phyloP scores from a whole-genome alignment of 306 rosid genomes.

The Dalbergia oliveri region DNA sequence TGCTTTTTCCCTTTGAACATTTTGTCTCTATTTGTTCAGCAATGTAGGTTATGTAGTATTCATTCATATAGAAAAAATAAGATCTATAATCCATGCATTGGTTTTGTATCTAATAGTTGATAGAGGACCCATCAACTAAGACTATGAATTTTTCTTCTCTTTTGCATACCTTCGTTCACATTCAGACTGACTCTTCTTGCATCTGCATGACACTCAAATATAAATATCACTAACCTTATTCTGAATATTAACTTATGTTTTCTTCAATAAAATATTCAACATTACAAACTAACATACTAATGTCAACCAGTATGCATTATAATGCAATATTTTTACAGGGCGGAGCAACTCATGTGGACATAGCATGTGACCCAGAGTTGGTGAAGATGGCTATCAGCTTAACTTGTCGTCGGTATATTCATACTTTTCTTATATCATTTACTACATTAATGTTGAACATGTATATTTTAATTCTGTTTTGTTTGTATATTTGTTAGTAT shows the following conservation, averaged over 20 bases:
- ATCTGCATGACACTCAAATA: background rate
- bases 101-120: conserved; percentile 25
- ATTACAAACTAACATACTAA: conserved; percentile 24
- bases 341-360: conserved; percentile 98
- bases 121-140: background rate
- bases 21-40: conserved; percentile 14
- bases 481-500: background rate
- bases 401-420: conserved; percentile 81
- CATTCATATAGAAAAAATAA: background rate
- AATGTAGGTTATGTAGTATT: background rate
- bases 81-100: conserved; percentile 22
- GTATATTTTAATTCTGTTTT: background rate
- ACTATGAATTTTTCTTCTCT: conserved; percentile 12
- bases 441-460: conserved; percentile 16
- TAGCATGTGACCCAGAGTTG: conserved; percentile 93
- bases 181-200: background rate
- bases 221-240: background rate
- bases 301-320: conserved; percentile 4
- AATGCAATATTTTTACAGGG: conserved; percentile 58
- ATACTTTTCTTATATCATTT: background rate
- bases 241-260: conserved; percentile 1
- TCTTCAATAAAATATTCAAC: conserved; percentile 14
- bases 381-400: conserved; percentile 85
- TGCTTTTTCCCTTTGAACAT: conserved; percentile 14
- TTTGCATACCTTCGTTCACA: background rate